Evolutionary conservation across 768 basidiomycete species (phyloP), one percentile per base, ranked within the genome.

Genomic region (Saitozyma podzolica): DNA sequence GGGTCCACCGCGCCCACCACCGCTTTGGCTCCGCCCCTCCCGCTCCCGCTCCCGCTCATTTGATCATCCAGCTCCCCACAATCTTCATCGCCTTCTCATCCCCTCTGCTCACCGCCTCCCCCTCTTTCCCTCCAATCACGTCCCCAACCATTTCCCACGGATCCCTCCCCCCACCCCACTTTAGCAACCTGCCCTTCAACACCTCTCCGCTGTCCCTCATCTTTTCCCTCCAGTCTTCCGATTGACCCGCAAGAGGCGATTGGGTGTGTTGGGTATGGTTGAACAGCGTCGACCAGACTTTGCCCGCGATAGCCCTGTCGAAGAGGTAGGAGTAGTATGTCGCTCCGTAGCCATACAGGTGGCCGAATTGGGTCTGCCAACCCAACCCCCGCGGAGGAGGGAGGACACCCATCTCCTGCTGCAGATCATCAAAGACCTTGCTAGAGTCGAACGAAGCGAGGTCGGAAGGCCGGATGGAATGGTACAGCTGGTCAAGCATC

Each of bases 241-340:
- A 90, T 50, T 89, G 83, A 0, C 68, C 63, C 9, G 82, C 81
- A 29, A 29, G 29, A 29, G 29, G 29, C 29, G 29, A 29, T 29
- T 29, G 45, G 45, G 13, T 47, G 6, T 47, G 13, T 6, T 19
- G 41, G 1, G 43, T 19, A 58, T 53, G 41, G 29, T 29, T 52
- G 72, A 98, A 98, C 0, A 95, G 81, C 9, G 86, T 84, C 9
- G 82, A 78, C 89, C 91, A 99, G 0, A 97, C 88, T n/a, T 89
- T 85, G 7, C 90, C 90, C 0, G 96, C 95, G 62, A 99, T 96
- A 5, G 92, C 92, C 6, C 94, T 87, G 68, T 98, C 96, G 68
- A 99, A 94, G 11, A 97, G 84, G 75, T 99, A 99, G 3, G 92
- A 93, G 72, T 99, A 99, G 77, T 99, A 99, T 0, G 92, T 96